Base-by-base conservation (phyloP, 768 basidiomycete genomes). In the Phaeotremella skinneri region DNA sequence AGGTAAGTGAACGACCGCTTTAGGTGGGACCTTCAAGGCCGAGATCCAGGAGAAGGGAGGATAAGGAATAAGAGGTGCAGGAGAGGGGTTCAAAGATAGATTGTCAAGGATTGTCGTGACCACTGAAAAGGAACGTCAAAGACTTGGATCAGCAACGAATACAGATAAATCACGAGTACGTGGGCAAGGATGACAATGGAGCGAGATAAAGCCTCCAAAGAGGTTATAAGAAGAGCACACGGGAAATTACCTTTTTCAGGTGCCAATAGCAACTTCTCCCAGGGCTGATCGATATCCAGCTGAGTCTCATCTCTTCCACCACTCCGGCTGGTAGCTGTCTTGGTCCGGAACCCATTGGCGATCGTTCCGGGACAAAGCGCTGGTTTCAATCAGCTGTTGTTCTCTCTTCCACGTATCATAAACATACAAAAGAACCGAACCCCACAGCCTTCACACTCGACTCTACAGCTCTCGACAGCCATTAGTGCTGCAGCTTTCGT, bases 401-500 rank as follows among this genome's bases (percentile, higher is more conserved):
- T n/a, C 17, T 23, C 20, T 4, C 31, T 39, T 30, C 26, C 23
- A 4, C 21, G 14, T 11, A 4, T 20, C 34, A 37, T 7, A 16
- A 13, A 70, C 74, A 55, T 34, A 75, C 74, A 66, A 58, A 76
- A 68, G 59, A 76, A 76, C 25, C 75, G 58, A 21, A 76, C 69
- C 0, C 74, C 75, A 30, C 58, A 64, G n/a, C 72, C 69, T 41
- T 71, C 64, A 57, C 71, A 68, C 60, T 74, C 70, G 5, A 67
- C 63, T 47, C 73, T 61, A 61, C 65, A 68, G 31, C 59, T 61
- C 41, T 72, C 75, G 26, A 73, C 61, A 30, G 68, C 70, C 63
- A 70, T 68, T 26, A 75, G 59, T n/a, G 56, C 72, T 1, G 91
- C 88, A 2, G 87, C 81, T 75, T 97, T 96, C 9, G 87, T 89